These are phyloP conservation scores for Starmerella bombicola DNA, from an alignment of 805 yeast species.

Conservation along the genomic window DNA sequence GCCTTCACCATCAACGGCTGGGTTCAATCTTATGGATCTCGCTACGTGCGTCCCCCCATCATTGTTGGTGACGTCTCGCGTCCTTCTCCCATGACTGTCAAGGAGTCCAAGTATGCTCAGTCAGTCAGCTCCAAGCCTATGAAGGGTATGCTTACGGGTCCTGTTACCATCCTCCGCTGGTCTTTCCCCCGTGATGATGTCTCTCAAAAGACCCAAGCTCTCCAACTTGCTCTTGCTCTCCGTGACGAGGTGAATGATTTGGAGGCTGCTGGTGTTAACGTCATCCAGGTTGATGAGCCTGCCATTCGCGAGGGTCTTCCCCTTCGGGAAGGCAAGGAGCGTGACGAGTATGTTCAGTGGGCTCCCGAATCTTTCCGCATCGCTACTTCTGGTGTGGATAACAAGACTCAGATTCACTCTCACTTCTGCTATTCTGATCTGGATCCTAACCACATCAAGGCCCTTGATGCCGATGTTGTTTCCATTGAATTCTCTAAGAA, in stretches of 20 bases:
- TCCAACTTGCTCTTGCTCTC: conserved; percentile 92
- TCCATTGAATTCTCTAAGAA: conserved; percentile 99
- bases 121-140: conserved; percentile 88
- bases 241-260: conserved; percentile 98
- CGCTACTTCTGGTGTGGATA: conserved; percentile 94
- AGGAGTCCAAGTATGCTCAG: conserved; percentile 98
- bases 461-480: conserved; percentile 98
- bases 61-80: conserved; percentile 98
- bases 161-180: conserved; percentile 99
- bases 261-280: conserved; percentile 95
- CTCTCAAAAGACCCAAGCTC: conserved; percentile 82
- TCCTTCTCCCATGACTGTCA: conserved; percentile 96
- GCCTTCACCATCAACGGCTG: conserved; percentile 98
- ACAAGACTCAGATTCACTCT: conserved; percentile 95
- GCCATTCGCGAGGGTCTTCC: conserved; percentile 99
- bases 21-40: conserved; percentile 99
- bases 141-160: conserved; percentile 99
- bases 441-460: conserved; percentile 99
- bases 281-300: conserved; percentile 99
- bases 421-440: conserved; percentile 99
- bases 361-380: conserved; percentile 99
- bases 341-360: conserved; percentile 93
- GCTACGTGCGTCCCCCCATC: conserved; percentile 99
- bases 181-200: conserved; percentile 99
- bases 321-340: conserved; percentile 93